phyloP scores from a whole-genome alignment of 345 rosid species.

The Camelina sativa region DNA sequence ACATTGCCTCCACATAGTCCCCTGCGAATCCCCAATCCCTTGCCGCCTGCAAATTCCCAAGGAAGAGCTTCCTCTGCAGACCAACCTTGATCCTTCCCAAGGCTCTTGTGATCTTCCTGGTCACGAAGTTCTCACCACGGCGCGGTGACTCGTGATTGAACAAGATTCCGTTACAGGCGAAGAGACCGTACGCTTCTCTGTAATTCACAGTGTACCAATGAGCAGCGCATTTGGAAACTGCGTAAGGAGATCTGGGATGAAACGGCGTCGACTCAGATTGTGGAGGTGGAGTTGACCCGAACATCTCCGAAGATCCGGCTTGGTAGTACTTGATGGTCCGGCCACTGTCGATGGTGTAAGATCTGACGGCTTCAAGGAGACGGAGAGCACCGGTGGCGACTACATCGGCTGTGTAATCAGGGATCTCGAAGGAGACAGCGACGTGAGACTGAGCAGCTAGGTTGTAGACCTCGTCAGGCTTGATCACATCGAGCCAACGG shows the following conservation, averaged over 20 bases:
- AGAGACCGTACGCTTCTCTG: constrained; percentile 87
- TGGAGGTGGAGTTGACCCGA: constrained; percentile 92
- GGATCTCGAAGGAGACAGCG: constrained; percentile 89
- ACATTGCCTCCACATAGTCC: constrained; percentile 98
- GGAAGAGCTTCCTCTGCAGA: constrained; percentile 75
- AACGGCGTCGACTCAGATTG: constrained; percentile 82
- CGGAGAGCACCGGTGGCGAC: constrained; percentile 92
- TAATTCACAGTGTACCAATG: constrained; percentile 99
- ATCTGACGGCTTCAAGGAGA: constrained; percentile 87
- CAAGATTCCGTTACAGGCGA: constrained; percentile 87
- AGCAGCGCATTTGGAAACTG: constrained; percentile 90
- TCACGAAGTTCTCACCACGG: constrained; percentile 92
- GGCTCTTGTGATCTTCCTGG: constrained; percentile 92
- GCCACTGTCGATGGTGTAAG: constrained; percentile 75
- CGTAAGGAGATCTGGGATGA: constrained; percentile 98
- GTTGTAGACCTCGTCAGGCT: constrained; percentile 83
- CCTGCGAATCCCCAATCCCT: constrained; percentile 98
- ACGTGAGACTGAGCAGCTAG: constrained; percentile 97
- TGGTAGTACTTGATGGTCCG: constrained; percentile 77
- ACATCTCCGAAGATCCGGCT: constrained; percentile 98
- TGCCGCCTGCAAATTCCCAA: constrained; percentile 87
- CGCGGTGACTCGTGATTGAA: constrained; percentile 96
- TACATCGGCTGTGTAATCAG: constrained; percentile 88
- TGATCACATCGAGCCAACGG: constrained; percentile 86
- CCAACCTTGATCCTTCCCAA: constrained; percentile 89